Evolutionary conservation across 345 rosid genomes (phyloP), one percentile per base, ranked within the genome.

Genomic region (Sisymbrium irio): DNA sequence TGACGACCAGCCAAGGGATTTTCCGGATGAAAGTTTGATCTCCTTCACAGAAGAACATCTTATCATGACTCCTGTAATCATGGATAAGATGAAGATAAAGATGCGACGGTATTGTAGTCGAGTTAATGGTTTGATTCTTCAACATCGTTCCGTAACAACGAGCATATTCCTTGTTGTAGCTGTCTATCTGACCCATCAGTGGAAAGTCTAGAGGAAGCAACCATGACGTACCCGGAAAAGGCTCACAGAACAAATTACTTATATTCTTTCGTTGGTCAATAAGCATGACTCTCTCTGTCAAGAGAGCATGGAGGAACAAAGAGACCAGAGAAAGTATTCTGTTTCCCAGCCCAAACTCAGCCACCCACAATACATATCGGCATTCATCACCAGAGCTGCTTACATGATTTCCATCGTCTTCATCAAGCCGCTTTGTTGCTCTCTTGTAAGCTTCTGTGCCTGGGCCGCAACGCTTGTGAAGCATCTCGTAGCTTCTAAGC

Each of bases 381-480:
- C 95, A 87, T 14, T 79, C 86, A 37, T 70, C 54, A 58, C 64
- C 57, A 35, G 40, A 28, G 41, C 3, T 63, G 18, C 9, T 25
- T 51, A 22, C 6, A 30, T 42, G 39, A 2, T 37, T 80, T 30
- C 19, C 54, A 36, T 49, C 19, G 4, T 9, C 9, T 59, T 33
- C 50, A 59, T 69, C 62, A 46, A 87, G 84, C 64, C 33, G 65
- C 60, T 79, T 70, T 57, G 70, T 42, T 8, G 87, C 81, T 74
- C 51, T 73, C 68, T 78, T 82, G 69, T 85, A 87, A 13, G 92
- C 72, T 18, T 80, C 25, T 3, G 90, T 80, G 18, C 71, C 50
- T 15, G 92, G 95, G 28, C 87, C 92, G 27, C 95, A 89, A 28
- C 68, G 79, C 73, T 81, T 81, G 70, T 89, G 92, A 58, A 83